Evolutionary conservation across 2,329 filamentous ascomycete genomes (phyloP), one percentile per base, ranked within the genome.

Genomic region (Huntiella bhutanensis): DNA sequence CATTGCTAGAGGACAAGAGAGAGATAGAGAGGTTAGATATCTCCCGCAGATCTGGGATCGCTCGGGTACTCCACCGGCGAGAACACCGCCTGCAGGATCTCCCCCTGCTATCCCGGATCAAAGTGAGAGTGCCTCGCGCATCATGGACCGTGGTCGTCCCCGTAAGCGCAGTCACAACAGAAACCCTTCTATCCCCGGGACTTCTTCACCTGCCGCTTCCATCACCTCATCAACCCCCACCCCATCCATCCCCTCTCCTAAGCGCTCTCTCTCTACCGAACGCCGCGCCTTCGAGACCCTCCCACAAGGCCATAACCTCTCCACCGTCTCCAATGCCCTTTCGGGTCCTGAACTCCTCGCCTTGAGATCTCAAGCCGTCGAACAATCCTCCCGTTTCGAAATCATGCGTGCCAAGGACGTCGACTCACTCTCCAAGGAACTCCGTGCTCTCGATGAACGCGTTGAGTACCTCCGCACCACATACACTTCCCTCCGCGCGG

Each of bases 401-500:
- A 68, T 82, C n/a, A 64, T 82, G 16, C 64, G 62, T 41, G 66
- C 67, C 44, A 69, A 71, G 19, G 75, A 81, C 52, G 77, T 81
- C 11, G 75, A 80, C 43, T 63, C 64, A 13, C 65, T 85, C 4
- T 82, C 80, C 12, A 73, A 71, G 73, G 82, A 87, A 62, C 75
- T 86, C 46, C 74, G 77, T 43, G 74, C 71, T 49, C 67, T 87
- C n/a, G 82, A 87, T 54, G 79, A 84, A 56, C 74, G 81, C 47
- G 82, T 78, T 47, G 80, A 85, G 53, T 86, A 86, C 55, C 73
- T 87, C 42, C 76, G 81, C 41, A 79, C 75, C 51, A 87, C 81
- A 0, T 82, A 85, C 61, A 78, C 73, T 45, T 82, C 80, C 4
- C 70, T 88, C 12, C 73, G 81, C 11, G 70, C 76, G n/a, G 81